These are phyloP conservation scores for Dicorynia guianensis DNA, from an alignment of 306 rosid genomes.

Conservation along the genomic window DNA sequence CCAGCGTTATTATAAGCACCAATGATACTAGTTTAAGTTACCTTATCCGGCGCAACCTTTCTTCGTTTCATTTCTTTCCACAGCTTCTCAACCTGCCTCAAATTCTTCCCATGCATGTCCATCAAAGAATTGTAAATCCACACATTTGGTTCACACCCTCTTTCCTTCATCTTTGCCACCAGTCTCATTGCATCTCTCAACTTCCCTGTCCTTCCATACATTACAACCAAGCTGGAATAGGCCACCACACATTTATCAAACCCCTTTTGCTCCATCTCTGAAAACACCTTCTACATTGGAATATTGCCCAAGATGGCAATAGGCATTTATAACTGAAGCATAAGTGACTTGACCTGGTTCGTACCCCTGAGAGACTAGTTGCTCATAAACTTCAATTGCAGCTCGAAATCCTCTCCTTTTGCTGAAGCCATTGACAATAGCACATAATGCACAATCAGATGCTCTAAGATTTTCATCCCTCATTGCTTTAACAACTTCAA, in stretches of 20 bases:
- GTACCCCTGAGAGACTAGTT: constrained; percentile 54
- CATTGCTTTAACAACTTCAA: constrained; percentile 60
- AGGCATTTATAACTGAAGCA: constrained; percentile 68
- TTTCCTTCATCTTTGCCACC: constrained; percentile 81
- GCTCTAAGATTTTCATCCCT: constrained; percentile 56
- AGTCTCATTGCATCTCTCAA: constrained; percentile 60
- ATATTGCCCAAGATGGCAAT: constrained; percentile 59
- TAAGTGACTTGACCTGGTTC: constrained; percentile 80
- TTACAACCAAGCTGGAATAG: constrained; percentile 75
- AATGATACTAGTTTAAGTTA: constrained; percentile 67
- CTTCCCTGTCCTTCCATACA: constrained; percentile 75
- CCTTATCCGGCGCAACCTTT: constrained; percentile 72
- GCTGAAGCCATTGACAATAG: constrained; percentile 69
- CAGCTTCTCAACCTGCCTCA: constrained; percentile 72
- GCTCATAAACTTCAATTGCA: constrained; percentile 53
- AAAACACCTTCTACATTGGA: constrained; percentile 52
- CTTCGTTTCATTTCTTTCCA: constrained; percentile 82
- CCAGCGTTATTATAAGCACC: constrained; percentile 65
- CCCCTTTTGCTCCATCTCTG: constrained; percentile 72
- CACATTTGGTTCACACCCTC: constrained; percentile 75
- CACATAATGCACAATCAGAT: constrained; percentile 65
- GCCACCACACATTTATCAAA: constrained; percentile 75
- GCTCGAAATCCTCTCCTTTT: constrained; percentile 57
- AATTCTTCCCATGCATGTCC: constrained; percentile 78
- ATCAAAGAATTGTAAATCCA: constrained; percentile 82